A percentile compares a stretch with the other conserved stretches of the same genome.
Conservation (phyloP, 2,329 filamentous ascomycete species). For the Colletotrichum horii region DNA sequence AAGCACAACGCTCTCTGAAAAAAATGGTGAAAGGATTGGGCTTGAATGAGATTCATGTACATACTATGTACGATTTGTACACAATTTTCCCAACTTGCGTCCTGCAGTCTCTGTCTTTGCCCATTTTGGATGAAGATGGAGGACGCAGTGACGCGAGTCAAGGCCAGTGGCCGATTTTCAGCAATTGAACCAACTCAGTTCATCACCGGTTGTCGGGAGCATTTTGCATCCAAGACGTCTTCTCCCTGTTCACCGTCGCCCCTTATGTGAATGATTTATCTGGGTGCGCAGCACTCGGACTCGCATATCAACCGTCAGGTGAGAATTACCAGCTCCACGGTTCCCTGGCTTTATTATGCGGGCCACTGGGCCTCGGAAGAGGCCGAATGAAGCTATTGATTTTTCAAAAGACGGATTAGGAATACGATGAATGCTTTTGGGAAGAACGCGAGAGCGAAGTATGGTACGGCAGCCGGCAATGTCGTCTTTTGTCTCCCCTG, state of each 20-base stretch:
- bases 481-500: neutral
- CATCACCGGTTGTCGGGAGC: neutral
- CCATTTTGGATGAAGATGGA: neutral
- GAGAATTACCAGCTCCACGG: neutral
- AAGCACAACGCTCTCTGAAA: neutral
- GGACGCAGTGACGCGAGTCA: neutral
- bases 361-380: neutral
- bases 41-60: constrained; percentile 6
- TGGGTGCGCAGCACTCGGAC: neutral
- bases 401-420: neutral
- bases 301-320: neutral
- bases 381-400: neutral
- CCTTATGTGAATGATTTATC: neutral
- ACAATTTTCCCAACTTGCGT: neutral
- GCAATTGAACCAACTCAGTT: neutral
- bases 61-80: constrained; percentile 18
- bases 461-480: neutral
- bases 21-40: neutral
- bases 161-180: neutral
- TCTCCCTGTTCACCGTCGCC: neutral
- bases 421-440: neutral
- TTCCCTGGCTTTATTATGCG: constrained; percentile 8
- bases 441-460: neutral
- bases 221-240: neutral
- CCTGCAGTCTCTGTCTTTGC: neutral